Percentiles rank a stretch among this genome's conserved stretches.
phyloP scores from a whole-genome alignment of 1,139 yeast species.

The Saccharomyces hybrid region DNA sequence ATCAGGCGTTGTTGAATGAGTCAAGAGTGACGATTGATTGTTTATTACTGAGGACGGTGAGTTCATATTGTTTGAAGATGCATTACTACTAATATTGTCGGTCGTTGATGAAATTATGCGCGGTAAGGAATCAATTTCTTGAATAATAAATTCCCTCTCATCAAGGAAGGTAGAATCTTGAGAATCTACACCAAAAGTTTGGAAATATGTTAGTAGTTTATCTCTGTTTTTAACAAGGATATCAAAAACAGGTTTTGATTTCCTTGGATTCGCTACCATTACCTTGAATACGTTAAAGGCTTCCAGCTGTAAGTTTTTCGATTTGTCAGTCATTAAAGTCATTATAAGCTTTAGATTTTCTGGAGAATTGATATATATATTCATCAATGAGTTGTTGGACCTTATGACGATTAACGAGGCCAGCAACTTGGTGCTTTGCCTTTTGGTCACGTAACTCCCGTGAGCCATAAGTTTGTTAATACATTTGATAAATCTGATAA shows the following conservation, averaged over 20 bases:
- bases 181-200: conserved; percentile 52
- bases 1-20: conserved; percentile 1
- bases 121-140: conserved; percentile 67
- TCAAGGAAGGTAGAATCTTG: conserved; percentile 64
- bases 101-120: conserved; percentile 33
- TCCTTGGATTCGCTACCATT: conserved; percentile 91
- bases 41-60: conserved; percentile 1
- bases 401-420: conserved; percentile 67
- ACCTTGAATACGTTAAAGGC: conserved; percentile 90
- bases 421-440: conserved; percentile 79
- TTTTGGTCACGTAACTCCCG: conserved; percentile 80
- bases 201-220: conserved; percentile 63
- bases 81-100: conserved; percentile 2
- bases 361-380: conserved; percentile 69
- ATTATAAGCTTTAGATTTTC: conserved; percentile 78
- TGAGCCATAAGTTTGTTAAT: conserved; percentile 68
- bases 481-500: conserved; percentile 47
- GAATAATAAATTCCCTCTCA: conserved; percentile 73
- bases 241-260: conserved; percentile 71
- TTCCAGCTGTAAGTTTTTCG: conserved; percentile 81
- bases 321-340: conserved; percentile 81
- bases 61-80: background rate
- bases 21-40: background rate
- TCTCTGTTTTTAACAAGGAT: conserved; percentile 76
- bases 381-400: conserved; percentile 65